Evolutionary conservation across 805 yeast genomes (phyloP).

Genomic region (Phaffomyces thermotolerans): DNA sequence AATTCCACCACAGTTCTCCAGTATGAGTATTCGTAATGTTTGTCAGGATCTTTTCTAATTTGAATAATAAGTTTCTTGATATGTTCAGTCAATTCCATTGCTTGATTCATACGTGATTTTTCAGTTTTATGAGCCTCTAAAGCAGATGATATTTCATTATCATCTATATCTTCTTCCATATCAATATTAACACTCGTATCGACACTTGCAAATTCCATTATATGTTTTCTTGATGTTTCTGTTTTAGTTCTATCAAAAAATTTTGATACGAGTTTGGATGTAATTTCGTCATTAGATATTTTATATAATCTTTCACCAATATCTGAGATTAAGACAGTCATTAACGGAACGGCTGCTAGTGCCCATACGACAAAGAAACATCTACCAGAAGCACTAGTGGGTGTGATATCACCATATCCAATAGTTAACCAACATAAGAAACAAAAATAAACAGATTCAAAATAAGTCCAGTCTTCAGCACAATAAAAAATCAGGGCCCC

Average conservation of each 20-base stretch:
- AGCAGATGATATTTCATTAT: neutral
- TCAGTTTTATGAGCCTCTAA: neutral
- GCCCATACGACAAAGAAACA: conserved; percentile 78
- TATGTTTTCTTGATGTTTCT: neutral
- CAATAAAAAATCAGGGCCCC: conserved; percentile 62
- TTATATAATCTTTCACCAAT: conserved; percentile 54
- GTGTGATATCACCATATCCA: conserved; percentile 78
- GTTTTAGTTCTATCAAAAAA: conserved; percentile 5
- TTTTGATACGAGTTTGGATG: conserved; percentile 3
- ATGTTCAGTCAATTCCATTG: neutral
- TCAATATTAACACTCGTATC: neutral
- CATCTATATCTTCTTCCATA: neutral
- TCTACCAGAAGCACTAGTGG: conserved; percentile 55
- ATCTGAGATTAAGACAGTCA: conserved; percentile 73
- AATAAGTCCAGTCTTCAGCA: conserved; percentile 67
- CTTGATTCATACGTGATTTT: neutral
- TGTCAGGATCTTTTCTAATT: conserved; percentile 18
- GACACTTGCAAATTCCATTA: neutral
- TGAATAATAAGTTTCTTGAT: conserved; percentile 12
- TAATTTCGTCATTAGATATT: conserved; percentile 17
- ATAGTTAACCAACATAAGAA: conserved; percentile 70
- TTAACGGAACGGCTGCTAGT: conserved; percentile 73
- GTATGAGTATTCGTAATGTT: conserved; percentile 40
- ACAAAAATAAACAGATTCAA: conserved; percentile 67
- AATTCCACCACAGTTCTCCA: conserved; percentile 39